phyloP scores from a whole-genome alignment of 1,284 basidiomycete genomes.

The Thecaphora thlaspeos region DNA sequence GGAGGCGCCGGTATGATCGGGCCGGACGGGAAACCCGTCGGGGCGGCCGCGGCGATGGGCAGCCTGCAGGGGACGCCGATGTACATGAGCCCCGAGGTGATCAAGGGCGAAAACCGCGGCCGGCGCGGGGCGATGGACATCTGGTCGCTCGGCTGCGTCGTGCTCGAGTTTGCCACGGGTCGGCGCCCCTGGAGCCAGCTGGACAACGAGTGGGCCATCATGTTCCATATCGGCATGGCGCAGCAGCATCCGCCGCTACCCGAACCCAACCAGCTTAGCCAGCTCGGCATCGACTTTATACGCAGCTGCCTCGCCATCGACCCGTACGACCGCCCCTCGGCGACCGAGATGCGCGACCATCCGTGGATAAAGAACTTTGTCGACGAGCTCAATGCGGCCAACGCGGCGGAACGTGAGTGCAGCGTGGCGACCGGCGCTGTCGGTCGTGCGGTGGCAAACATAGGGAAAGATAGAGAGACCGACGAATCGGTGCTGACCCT shows the following conservation, averaged over 20 bases:
- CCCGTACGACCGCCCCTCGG: constrained; percentile 77
- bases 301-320: constrained; percentile 87
- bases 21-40: constrained; percentile 59
- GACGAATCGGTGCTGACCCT: no score
- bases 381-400: constrained; percentile 48
- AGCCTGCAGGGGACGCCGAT: constrained; percentile 86
- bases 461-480: no score
- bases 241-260: constrained; percentile 95
- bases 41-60: constrained; percentile 64
- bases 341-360: constrained; percentile 80
- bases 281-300: constrained; percentile 89
- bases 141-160: constrained; percentile 94
- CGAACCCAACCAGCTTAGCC: constrained; percentile 82
- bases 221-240: constrained; percentile 98
- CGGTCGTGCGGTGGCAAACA: no score
- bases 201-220: constrained; percentile 99
- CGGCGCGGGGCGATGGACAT: constrained; percentile 96
- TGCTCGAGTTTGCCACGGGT: constrained; percentile 93
- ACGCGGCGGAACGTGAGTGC: constrained; percentile 26
- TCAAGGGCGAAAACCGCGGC: constrained; percentile 71
- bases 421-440: no score
- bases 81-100: constrained; percentile 99
- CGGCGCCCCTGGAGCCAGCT: constrained; percentile 97
- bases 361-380: constrained; percentile 71
- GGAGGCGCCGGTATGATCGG: constrained; percentile 47